Conservation (phyloP, 805 yeast species). For the Cyberlindnera mrakii region DNA sequence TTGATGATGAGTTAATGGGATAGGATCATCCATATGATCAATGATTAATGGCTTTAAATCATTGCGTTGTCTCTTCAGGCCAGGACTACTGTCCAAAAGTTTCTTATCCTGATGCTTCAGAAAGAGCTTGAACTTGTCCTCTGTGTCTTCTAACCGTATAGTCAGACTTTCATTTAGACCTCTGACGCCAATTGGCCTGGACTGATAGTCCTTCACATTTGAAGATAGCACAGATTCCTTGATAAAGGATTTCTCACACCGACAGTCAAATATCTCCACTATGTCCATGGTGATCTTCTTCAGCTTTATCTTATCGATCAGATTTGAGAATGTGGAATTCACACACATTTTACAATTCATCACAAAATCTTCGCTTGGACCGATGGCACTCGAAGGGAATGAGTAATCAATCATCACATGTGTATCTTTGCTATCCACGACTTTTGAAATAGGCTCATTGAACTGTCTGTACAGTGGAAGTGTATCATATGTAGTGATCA, state of each 20-base stretch:
- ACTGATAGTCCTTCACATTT: constrained; percentile 8
- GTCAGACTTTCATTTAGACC: constrained; percentile 10
- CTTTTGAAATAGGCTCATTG: constrained; percentile 44
- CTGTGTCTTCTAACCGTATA: constrained; percentile 24
- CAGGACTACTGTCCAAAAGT: constrained; percentile 17
- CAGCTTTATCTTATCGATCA: constrained; percentile 29
- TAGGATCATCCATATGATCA: constrained; percentile 16
- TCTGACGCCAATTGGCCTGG: constrained; percentile 10
- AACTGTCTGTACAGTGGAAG: constrained; percentile 51
- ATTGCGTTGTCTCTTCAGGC: constrained; percentile 14
- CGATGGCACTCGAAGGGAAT: constrained; percentile 49
- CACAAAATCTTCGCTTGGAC: constrained; percentile 46
- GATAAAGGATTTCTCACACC: constrained; percentile 32
- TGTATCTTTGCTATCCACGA: constrained; percentile 40
- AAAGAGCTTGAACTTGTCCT: constrained; percentile 23
- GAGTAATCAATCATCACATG: constrained; percentile 40
- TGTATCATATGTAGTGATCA: constrained; percentile 50
- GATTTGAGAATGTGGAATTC: constrained; percentile 14
- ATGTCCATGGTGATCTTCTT: constrained; percentile 42
- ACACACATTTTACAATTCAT: constrained; percentile 35
- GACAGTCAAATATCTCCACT: constrained; percentile 44
- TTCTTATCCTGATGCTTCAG: constrained; percentile 27
- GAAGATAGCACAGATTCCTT: constrained; percentile 37
- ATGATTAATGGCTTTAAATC: constrained; percentile 26
- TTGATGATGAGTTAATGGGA: constrained; percentile 36